Conservation (phyloP, 371 early-diverging fungal genomes). For the Polyrhizophydium stewartii region DNA sequence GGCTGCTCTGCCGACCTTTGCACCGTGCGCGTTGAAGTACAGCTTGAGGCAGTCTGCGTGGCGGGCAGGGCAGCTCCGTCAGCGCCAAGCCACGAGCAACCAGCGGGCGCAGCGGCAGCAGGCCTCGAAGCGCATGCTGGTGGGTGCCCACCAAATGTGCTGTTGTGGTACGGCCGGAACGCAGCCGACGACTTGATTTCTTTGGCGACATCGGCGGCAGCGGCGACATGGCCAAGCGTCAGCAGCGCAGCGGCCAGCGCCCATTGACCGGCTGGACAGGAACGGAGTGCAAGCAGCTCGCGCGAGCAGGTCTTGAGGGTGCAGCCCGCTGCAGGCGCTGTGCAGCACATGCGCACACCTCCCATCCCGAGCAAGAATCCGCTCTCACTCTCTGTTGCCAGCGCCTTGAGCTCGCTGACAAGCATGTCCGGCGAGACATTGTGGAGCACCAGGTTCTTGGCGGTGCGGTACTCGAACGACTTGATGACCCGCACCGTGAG, state of each 20-base stretch:
- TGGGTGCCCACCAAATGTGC: conserved; percentile 47
- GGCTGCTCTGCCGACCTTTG: conserved; percentile 59
- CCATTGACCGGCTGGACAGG: no score
- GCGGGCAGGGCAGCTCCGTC: no score
- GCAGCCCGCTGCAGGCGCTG: background rate
- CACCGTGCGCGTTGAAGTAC: conserved; percentile 80
- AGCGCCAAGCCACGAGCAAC: no score
- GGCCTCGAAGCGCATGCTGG: background rate
- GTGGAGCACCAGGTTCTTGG: conserved; percentile 75
- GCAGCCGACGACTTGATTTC: conserved; percentile 61
- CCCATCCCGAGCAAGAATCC: background rate
- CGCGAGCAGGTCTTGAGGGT: background rate
- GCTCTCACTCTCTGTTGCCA: conserved; percentile 61
- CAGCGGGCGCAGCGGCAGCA: no score
- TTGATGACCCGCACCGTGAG: conserved; percentile 86
- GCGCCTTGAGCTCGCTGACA: conserved; percentile 60
- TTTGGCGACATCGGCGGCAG: no score
- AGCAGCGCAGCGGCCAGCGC: no score
- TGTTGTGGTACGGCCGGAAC: conserved; percentile 69
- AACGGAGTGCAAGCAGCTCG: no score
- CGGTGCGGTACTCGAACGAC: conserved; percentile 84
- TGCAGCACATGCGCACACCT: background rate
- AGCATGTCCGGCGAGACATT: conserved; percentile 67
- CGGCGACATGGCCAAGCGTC: no score
- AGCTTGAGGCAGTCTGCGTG: conserved; percentile 73